Evolutionary conservation across 805 yeast species (phyloP), one percentile per base, ranked within the genome.

Genomic region (Yamadazyma phyllophila): DNA sequence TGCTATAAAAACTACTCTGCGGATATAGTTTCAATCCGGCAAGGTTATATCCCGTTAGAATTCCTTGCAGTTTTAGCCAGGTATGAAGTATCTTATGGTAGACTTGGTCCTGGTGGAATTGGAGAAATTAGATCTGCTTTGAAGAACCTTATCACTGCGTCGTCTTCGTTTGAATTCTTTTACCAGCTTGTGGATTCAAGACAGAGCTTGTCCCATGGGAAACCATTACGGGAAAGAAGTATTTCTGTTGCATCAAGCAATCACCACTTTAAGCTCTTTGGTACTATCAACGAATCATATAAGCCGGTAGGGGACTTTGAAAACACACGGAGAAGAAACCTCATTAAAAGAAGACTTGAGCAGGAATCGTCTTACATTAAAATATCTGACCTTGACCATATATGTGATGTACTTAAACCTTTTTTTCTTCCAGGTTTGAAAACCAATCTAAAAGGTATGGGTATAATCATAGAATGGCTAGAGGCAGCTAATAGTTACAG

Each of bases 301-400:
- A 59, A 56, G 20, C 55, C 58, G 14, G 70, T 65, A 2, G 69
- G 66, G 0, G 53, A 53, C 16, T 62, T 47, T 44, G 70, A 66
- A 44, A 54, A 54, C 29, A 42, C 43, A 26, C 51, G 46, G 36
- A 51, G 67, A 31, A 50, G 44, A 27, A 45, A 47, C 4, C 46
- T 61, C 16, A 51, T 62, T 29, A 52, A 48, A 39, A 40, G 51
- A 20, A 54, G 59, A 36, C 46, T 59, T 11, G 40, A 49, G 10
- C 48, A 51, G 27, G 57, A 53, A 3, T 31, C 50, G 8, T 47
- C 49, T 4, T 45, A 51, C 7, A 34, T 60, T 6, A 46, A 53
- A 15, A 41, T 59, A 7, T 41, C 41, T 8, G 66, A 66, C 14
- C 53, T 67, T 26, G 70, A 66, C 45, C 16, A 41, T 12, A 56